Conservation (phyloP, 1,284 basidiomycete genomes). For the Cryptococcus floricola region DNA sequence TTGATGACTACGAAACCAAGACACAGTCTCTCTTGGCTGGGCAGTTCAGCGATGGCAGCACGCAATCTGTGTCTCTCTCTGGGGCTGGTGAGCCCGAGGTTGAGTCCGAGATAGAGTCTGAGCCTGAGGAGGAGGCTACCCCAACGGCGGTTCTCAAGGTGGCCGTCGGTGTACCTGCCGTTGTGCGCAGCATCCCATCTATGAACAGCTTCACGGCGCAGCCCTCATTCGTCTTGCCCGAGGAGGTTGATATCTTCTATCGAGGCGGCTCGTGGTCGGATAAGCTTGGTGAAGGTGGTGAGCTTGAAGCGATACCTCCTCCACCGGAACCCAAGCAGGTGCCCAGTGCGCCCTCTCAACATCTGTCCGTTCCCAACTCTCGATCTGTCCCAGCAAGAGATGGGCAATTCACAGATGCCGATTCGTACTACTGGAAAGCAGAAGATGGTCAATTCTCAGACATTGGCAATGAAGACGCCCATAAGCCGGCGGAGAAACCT, state of each 20-base stretch:
- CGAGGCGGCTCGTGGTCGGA: not conserved
- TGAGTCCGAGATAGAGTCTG: conserved; percentile 10
- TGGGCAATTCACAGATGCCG: not conserved
- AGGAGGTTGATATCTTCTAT: not conserved
- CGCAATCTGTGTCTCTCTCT: not conserved
- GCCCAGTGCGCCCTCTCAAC: not conserved
- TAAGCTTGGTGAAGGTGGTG: not conserved
- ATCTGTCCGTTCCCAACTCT: not conserved
- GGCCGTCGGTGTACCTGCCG: not conserved
- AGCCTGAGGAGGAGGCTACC: conserved; percentile 1
- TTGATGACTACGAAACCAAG: not conserved
- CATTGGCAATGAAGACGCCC: not conserved
- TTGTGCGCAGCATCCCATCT: not conserved
- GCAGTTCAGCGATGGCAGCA: not conserved
- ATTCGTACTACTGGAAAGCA: not conserved
- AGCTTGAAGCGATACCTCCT: not conserved
- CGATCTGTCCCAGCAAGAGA: not conserved
- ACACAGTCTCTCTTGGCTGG: not conserved
- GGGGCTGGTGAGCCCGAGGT: not conserved
- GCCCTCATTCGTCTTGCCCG: not conserved
- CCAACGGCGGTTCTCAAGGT: not conserved
- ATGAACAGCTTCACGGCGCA: not conserved
- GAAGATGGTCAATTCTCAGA: not conserved
- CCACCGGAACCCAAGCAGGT: not conserved
- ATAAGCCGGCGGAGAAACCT: not conserved